phyloP scores from a whole-genome alignment of 805 yeast genomes.

The Wickerhamiella parazyma region DNA sequence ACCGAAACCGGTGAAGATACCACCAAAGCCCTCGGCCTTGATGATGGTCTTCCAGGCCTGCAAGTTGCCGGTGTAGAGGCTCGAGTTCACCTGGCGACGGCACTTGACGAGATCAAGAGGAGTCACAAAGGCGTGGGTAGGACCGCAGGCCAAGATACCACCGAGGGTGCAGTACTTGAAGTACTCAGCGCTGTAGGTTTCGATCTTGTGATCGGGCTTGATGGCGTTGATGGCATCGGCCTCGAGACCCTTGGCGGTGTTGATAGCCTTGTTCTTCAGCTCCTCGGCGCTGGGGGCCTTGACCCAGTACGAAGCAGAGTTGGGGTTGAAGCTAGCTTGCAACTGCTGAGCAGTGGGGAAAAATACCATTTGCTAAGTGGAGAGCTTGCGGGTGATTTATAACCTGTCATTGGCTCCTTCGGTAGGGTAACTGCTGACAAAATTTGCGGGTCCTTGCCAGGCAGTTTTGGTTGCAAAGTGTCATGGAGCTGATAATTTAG shows the following conservation, averaged over 20 bases:
- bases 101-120: constrained; percentile 91
- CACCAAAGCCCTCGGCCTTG: constrained; percentile 57
- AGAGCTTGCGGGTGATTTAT: constrained; percentile 5
- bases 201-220: constrained; percentile 29
- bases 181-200: constrained; percentile 47
- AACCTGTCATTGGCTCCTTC: constrained; percentile 5
- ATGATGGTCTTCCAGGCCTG: constrained; percentile 74
- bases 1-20: constrained; percentile 75
- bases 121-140: constrained; percentile 86
- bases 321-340: constrained; percentile 28
- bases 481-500: too few relatives aligned
- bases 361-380: constrained; percentile 22
- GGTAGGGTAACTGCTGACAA: constrained; percentile 5
- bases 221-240: constrained; percentile 25
- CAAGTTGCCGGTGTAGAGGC: constrained; percentile 57
- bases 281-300: constrained; percentile 20
- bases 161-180: constrained; percentile 64
- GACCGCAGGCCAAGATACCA: constrained; percentile 81
- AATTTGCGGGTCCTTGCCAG: too few relatives aligned
- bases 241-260: constrained; percentile 23
- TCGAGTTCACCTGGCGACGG: constrained; percentile 74
- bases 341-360: constrained; percentile 29
- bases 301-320: constrained; percentile 27
- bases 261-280: constrained; percentile 19
- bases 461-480: too few relatives aligned